phyloP scores from a whole-genome alignment of 2,329 filamentous ascomycete species.

The Sporothrix phasma region DNA sequence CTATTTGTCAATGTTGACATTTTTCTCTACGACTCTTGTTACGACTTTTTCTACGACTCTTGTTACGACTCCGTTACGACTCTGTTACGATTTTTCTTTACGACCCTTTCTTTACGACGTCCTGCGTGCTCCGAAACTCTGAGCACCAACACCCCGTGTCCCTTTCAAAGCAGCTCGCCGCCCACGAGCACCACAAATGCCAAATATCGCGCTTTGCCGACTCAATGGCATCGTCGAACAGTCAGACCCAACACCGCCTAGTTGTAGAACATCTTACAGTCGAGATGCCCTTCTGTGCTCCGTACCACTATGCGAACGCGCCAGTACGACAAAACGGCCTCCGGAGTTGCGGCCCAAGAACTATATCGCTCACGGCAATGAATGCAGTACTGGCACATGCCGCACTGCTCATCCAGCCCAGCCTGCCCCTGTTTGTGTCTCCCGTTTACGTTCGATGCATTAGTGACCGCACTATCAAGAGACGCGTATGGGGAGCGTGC shows the following conservation, averaged over 20 bases:
- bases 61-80: too few relatives aligned
- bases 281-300: background rate
- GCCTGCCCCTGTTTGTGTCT: background rate
- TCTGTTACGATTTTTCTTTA: too few relatives aligned
- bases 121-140: too few relatives aligned
- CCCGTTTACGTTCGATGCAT: too few relatives aligned
- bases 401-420: background rate
- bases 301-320: background rate
- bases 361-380: background rate
- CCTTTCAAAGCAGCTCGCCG: constrained; percentile 2
- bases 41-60: too few relatives aligned
- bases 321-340: constrained; percentile 4
- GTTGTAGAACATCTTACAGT: background rate
- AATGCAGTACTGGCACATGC: constrained; percentile 3
- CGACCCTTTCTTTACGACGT: too few relatives aligned
- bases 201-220: background rate
- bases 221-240: background rate
- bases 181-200: background rate
- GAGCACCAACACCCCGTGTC: too few relatives aligned
- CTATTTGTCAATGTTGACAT: background rate
- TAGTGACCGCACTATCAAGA: too few relatives aligned
- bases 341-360: background rate
- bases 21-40: too few relatives aligned
- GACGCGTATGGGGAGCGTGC: background rate
- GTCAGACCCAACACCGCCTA: background rate